phyloP scores from a whole-genome alignment of 2,329 filamentous ascomycete genomes.

The Hypomyces rosellus region DNA sequence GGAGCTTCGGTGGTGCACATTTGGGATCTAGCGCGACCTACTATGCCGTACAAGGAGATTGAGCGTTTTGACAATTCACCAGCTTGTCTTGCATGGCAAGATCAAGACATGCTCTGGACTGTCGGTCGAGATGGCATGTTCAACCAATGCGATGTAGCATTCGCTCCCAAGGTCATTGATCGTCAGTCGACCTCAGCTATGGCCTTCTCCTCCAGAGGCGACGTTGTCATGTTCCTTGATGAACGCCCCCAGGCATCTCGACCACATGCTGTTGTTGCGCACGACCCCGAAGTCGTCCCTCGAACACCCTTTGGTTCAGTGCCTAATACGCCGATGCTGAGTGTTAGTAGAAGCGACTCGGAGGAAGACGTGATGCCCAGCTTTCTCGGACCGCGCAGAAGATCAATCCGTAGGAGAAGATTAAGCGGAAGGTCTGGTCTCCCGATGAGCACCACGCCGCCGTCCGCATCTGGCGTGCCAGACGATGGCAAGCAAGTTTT shows the following conservation, averaged over 20 bases:
- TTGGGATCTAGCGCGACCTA: constrained; percentile 62
- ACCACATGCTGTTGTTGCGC: constrained; percentile 35
- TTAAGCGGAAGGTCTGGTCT: constrained; percentile 37
- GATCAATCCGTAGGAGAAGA: constrained; percentile 35
- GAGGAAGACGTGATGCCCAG: constrained; percentile 58
- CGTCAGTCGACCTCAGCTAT: constrained; percentile 55
- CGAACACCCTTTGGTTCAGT: constrained; percentile 43
- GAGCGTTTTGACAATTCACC: constrained; percentile 54
- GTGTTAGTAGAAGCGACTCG: constrained; percentile 56
- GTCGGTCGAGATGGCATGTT: constrained; percentile 57
- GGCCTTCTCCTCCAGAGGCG: constrained; percentile 53
- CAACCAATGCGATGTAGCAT: constrained; percentile 59
- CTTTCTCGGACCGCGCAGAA: constrained; percentile 47
- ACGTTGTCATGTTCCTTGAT: constrained; percentile 56
- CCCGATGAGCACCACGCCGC: constrained; percentile 49
- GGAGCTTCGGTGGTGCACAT: constrained; percentile 56
- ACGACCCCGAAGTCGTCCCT: constrained; percentile 29
- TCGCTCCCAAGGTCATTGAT: constrained; percentile 57
- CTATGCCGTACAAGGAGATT: constrained; percentile 61
- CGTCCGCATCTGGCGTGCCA: constrained; percentile 29
- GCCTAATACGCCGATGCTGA: constrained; percentile 43
- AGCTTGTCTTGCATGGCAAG: constrained; percentile 54
- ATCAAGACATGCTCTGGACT: constrained; percentile 61
- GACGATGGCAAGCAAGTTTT: constrained; percentile 38
- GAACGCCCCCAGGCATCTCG: constrained; percentile 42